These are phyloP conservation scores for Dichotomopilus funicola DNA, from an alignment of 2,329 filamentous ascomycete species.

Conservation along the genomic window DNA sequence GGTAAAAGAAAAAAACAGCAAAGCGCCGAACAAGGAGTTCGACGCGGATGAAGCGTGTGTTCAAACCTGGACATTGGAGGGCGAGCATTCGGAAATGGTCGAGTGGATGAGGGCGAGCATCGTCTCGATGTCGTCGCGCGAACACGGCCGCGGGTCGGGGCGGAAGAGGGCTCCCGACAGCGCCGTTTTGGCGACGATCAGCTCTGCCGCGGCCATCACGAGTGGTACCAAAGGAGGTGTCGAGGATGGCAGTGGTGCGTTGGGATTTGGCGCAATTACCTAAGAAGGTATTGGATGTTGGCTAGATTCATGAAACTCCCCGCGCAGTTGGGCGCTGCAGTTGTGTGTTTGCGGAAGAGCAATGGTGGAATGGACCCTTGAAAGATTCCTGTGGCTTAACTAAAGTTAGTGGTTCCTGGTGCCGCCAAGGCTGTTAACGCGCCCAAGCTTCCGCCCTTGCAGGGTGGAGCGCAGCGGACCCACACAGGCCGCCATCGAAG, in stretches of 20 bases:
- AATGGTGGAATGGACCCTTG: too few relatives aligned
- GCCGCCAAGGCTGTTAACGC: not conserved
- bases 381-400: too few relatives aligned
- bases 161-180: constrained; percentile 67
- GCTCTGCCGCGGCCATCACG: constrained; percentile 58
- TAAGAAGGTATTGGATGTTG: not conserved
- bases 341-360: too few relatives aligned
- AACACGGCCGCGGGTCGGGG: constrained; percentile 63
- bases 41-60: constrained; percentile 29
- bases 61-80: constrained; percentile 85
- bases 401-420: not conserved
- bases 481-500: not conserved
- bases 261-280: not conserved
- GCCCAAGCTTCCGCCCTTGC: not conserved
- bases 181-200: constrained; percentile 74
- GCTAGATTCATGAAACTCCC: not conserved
- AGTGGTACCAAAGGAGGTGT: constrained; percentile 1
- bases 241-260: not conserved
- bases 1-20: not conserved
- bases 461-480: not conserved
- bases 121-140: constrained; percentile 61
- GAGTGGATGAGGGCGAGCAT: constrained; percentile 62
- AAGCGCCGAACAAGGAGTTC: not conserved
- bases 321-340: too few relatives aligned
- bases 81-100: constrained; percentile 64